A percentile compares a stretch with the other conserved stretches of the same genome.
Evolutionary conservation across 805 yeast species (phyloP).

Genomic region (Priceomyces carsonii): DNA sequence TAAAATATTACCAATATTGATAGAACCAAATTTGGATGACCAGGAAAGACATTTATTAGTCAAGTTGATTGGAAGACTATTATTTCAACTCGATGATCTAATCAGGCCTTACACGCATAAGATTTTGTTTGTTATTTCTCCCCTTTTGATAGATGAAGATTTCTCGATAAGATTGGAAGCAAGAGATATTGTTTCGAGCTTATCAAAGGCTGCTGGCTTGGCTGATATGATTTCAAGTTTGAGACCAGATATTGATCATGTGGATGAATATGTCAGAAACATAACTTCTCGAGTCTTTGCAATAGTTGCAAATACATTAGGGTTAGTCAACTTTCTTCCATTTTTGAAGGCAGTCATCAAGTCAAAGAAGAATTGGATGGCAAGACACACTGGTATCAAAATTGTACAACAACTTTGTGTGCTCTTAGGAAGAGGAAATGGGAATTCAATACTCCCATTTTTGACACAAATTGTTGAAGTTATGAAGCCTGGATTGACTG

Average conservation of each 20-base stretch:
- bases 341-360: conserved; percentile 78
- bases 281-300: conserved; percentile 80
- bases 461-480: conserved; percentile 65
- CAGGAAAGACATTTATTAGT: conserved; percentile 82
- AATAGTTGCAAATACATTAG: conserved; percentile 77
- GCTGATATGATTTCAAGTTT: conserved; percentile 75
- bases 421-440: conserved; percentile 62
- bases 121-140: conserved; percentile 72
- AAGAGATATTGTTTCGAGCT: conserved; percentile 69
- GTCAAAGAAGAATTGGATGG: conserved; percentile 76
- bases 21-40: conserved; percentile 72
- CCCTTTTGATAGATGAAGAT: conserved; percentile 79
- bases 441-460: conserved; percentile 62
- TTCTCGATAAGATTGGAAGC: conserved; percentile 74
- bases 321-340: conserved; percentile 70
- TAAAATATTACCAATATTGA: conserved; percentile 71
- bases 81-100: conserved; percentile 63
- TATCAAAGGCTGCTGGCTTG: conserved; percentile 81
- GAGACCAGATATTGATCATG: conserved; percentile 79
- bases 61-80: conserved; percentile 68
- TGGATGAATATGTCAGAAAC: conserved; percentile 78
- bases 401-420: conserved; percentile 75
- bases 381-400: conserved; percentile 80
- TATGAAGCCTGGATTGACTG: conserved; percentile 56
- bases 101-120: conserved; percentile 74